Base-by-base conservation (phyloP, 441 rosid genomes). In the Gossypium laxum region DNA sequence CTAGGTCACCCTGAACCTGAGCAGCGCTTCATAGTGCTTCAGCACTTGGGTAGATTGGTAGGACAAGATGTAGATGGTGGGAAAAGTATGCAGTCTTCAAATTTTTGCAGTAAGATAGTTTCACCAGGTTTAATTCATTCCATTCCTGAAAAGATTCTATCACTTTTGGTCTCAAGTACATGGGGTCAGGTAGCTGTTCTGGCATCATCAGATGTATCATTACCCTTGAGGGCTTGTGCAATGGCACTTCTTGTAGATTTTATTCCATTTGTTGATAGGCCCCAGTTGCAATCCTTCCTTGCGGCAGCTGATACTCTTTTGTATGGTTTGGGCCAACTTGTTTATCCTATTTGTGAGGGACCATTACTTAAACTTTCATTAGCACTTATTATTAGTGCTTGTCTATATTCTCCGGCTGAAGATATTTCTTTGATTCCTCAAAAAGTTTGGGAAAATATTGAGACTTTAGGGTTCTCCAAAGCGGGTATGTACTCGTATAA, bases 1-100 rank as follows among this genome's bases (percentile, higher is more conserved):
- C 83, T 91, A 67, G 81, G 85, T 74, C 90, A 88, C 85, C 69
- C 84, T 73, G 97, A 91, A 84, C 97, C 97, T 0, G 97, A 91
- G 78, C 97, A 91, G 74, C 88, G 93, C 10, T 75, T 82, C 63
- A 80, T 88, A 70, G 91, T 81, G 21, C 88, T 91, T 71, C 87
- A 74, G 77, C 87, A 85, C 78, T 79, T 91, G 74, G 87, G 86
- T 63, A 82, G 80, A 80, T 71, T 91, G 75, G 84, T 86, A 7
- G 89, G 91, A 79, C 90, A 82, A 79, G 91, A 84, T 72, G 51
- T 50, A 15, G 77, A 70, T 77, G 82, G 76, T 71, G 85, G 79
- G 78, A 72, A 71, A 47, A 69, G 67, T n/a, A 34, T 70, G 24
- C 70, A 72, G 69, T 79, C 78, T 69, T 75, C 88, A 67, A 68